These are phyloP conservation scores for Coemansia sp. DNA, from an alignment of 192 early-diverging fungal species.

Conservation along the genomic window DNA sequence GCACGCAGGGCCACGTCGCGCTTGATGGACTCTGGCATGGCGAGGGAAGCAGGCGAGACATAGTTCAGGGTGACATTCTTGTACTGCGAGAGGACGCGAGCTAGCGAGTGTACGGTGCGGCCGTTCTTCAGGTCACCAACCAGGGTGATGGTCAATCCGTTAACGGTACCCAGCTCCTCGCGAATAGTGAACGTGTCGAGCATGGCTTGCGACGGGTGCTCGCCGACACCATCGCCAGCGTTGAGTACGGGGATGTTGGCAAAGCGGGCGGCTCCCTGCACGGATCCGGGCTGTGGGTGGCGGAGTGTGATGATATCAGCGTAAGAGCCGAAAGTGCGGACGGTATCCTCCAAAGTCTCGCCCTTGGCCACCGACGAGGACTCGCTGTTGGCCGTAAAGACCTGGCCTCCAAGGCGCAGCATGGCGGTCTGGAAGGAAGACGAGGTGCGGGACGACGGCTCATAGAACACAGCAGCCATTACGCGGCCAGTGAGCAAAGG, in stretches of 20 bases:
- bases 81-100: conserved; percentile 84
- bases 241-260: conserved; percentile 92
- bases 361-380: conserved; percentile 94
- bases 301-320: conserved; percentile 90
- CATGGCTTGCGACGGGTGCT: conserved; percentile 98
- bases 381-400: conserved; percentile 80
- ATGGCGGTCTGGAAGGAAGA: conserved; percentile 95
- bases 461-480: conserved; percentile 94
- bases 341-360: conserved; percentile 91
- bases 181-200: conserved; percentile 93
- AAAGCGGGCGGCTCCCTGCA: conserved; percentile 78
- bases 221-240: conserved; percentile 95
- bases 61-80: conserved; percentile 88
- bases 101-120: conserved; percentile 95
- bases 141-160: conserved; percentile 91
- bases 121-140: conserved; percentile 98
- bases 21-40: conserved; percentile 86
- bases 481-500: conserved; percentile 87
- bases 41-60: conserved; percentile 77
- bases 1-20: conserved; percentile 58
- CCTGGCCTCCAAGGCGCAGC: conserved; percentile 85
- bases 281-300: conserved; percentile 88
- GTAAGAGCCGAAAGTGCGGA: conserved; percentile 90
- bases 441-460: conserved; percentile 92
- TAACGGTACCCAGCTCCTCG: conserved; percentile 93